A percentile compares a stretch with the other conserved stretches of the same genome.
Evolutionary conservation across 78 protist genomes (phyloP).

Genomic region (Chrysochromulina tobinii): DNA sequence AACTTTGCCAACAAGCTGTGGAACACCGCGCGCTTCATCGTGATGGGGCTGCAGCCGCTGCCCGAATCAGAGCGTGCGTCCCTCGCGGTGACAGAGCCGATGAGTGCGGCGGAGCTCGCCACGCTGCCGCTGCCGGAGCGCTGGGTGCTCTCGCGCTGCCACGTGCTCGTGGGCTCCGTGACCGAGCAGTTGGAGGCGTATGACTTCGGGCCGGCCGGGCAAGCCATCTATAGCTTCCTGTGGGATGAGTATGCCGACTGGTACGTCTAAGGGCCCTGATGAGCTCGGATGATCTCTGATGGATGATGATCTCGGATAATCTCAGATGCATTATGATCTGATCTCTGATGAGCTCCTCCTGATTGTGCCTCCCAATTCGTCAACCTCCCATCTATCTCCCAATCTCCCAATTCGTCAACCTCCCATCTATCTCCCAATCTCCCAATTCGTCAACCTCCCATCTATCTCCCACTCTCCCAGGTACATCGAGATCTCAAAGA

Average conservation of each 20-base stretch:
- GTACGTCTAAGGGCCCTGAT: background rate
- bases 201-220: background rate
- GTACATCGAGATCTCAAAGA: background rate
- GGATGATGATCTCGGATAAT: too few relatives aligned
- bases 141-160: constrained; percentile 16
- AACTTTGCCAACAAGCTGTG: constrained; percentile 84
- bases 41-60: background rate
- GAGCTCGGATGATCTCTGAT: too few relatives aligned
- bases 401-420: too few relatives aligned
- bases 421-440: too few relatives aligned
- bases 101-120: background rate
- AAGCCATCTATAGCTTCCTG: background rate
- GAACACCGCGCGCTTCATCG: background rate
- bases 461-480: too few relatives aligned
- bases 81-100: background rate
- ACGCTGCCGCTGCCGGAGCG: constrained; percentile 23
- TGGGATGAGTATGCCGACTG: constrained; percentile 45
- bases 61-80: background rate
- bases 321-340: too few relatives aligned
- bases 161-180: constrained; percentile 14
- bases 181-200: background rate
- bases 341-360: too few relatives aligned
- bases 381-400: too few relatives aligned
- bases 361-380: too few relatives aligned
- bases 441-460: too few relatives aligned